Evolutionary conservation across 2,329 filamentous ascomycete genomes (phyloP), one percentile per base, ranked within the genome.

Genomic region (Ceratocystis colombiana): DNA sequence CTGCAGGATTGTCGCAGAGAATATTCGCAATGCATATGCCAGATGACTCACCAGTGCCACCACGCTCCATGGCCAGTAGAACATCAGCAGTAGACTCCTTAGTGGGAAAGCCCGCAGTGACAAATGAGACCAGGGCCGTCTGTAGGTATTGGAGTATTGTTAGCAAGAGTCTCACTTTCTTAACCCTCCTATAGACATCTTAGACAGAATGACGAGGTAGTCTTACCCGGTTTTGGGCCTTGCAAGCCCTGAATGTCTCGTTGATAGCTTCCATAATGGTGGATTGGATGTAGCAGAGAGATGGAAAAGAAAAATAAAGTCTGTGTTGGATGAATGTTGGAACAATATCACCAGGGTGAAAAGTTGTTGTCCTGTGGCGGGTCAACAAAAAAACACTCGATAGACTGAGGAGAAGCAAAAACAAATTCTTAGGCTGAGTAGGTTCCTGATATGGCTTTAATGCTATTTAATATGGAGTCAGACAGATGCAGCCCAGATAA

Each of bases 71-170:
- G 53, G 85, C 89, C 70, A 99, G 79, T 72, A 97, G 80, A 70
- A 96, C 87, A 74, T 90, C 85, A 62, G 90, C 85, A 0, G 91
- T 95, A 72, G 89, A 86, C 71, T 88, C 84, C n/a, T 87, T 81
- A 45, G 84, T 89, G 17, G 94, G 94, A 74, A 87, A 99, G 66
- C 94, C 94, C 67, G 93, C 92, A 30, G 94, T 99, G 74, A 96
- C 90, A 81, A 99, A 99, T 33, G 92, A 92, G 70, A 99, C 90
- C 69, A 99, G 82, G 63, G 94, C 93, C 70, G 89, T 80, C 83
- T 94, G 75, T 70, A 73, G 3, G 20, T 12, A 8, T 22, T 62
- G 64, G 25, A 30, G 15, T 62, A 12, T 17, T 10, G 53, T 63
- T 57, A 64, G 53, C 46, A 45, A 8, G 28, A n/a, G 8, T 46